Base-by-base conservation (phyloP, 164 flowering plant species). In the Sextonia rubra region DNA sequence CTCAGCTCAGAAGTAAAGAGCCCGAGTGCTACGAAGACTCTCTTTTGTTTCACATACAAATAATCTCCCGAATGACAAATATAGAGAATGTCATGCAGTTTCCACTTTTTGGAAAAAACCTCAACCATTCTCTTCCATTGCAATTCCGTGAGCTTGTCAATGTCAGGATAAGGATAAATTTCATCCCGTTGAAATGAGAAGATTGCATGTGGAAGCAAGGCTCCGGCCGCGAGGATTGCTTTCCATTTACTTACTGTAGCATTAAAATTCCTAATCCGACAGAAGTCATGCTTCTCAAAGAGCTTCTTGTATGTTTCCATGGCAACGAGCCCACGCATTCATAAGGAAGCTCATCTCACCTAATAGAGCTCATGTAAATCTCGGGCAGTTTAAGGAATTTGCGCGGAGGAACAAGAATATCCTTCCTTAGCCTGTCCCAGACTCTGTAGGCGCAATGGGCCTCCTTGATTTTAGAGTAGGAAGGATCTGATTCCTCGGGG, bases 161-260 rank as follows among this genome's bases (percentile, higher is more conserved):
- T 7, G 48, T 79, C 24, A 0, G 82, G 73, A 3, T 47, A 72
- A 1, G 6, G 3, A 1, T 52, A 47, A 8, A 61, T 49, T 0
- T 64, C 68, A 2, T 48, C 15, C 2, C 30, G 2, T 1, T 27
- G 30, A 14, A 63, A 26, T 15, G 66, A 25, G 29, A 87, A 17
- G 22, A 87, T 83, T 81, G 83, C 84, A 64, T 87, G 87, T 0
- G 90, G 86, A 32, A 85, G 87, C 74, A 85, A 67, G n/a, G 86
- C 88, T 14, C 90, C 87, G 0, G 90, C 84, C 0, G 88, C 84
- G 24, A 87, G 84, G 75, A 70, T 87, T 3, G 83, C 81, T 61
- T 78, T 63, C 48, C 88, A 86, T 0, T 14, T 15, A 70, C 56
- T 73, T 30, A 87, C 90, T 6, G 70, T 69, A 25, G 60, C 73